phyloP scores from a whole-genome alignment of 768 basidiomycete species.

The Chalciporus pseudorubinellus region DNA sequence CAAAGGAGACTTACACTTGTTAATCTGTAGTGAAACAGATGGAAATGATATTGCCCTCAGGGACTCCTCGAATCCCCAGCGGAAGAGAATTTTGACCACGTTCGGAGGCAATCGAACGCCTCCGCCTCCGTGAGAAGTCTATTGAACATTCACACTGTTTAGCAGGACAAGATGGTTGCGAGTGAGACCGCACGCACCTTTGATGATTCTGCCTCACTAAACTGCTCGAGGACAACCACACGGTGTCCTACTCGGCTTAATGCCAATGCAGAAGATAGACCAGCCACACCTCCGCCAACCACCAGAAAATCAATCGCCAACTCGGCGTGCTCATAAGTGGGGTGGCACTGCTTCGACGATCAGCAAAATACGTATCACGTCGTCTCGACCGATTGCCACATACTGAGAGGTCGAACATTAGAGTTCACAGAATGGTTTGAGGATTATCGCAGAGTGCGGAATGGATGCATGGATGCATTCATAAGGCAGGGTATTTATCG shows the following conservation, averaged over 20 bases:
- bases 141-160: not conserved
- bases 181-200: conserved; percentile 27
- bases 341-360: conserved; percentile 11
- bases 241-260: conserved; percentile 57
- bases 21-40: conserved; percentile 21
- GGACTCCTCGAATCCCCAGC: conserved; percentile 52
- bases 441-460: not conserved
- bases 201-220: conserved; percentile 37
- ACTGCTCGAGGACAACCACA: conserved; percentile 56
- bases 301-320: conserved; percentile 41
- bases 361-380: not conserved
- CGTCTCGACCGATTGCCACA: not conserved
- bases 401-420: conserved; percentile 17
- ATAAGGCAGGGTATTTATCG: conserved; percentile 7
- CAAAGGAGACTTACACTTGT: conserved; percentile 25
- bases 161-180: not conserved
- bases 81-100: conserved; percentile 51
- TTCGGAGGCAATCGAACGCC: conserved; percentile 57
- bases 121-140: conserved; percentile 38
- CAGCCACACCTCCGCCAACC: conserved; percentile 53
- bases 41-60: conserved; percentile 36
- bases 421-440: not conserved
- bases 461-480: not conserved
- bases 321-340: conserved; percentile 11
- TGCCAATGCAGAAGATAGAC: conserved; percentile 54